Evolutionary conservation across 345 rosid genomes (phyloP).

Genomic region (Eucalyptus pauciflora): DNA sequence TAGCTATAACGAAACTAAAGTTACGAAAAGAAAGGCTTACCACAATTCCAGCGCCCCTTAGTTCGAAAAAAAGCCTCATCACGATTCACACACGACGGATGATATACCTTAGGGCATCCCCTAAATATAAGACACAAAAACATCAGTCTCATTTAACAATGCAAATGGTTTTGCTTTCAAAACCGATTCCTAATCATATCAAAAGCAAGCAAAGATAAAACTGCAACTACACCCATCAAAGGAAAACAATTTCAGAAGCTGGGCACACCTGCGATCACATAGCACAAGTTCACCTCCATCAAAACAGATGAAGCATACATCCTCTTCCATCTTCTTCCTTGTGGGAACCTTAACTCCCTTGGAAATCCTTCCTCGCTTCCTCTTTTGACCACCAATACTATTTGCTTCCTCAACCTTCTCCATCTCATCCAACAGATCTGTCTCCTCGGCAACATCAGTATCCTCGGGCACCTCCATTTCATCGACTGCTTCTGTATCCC

Average conservation of each 20-base stretch:
- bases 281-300: constrained; percentile 96
- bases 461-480: constrained; percentile 22
- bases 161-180: neutral
- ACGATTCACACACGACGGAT: constrained; percentile 79
- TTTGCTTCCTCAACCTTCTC: constrained; percentile 33
- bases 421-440: constrained; percentile 8
- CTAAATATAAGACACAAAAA: constrained; percentile 17
- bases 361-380: constrained; percentile 54
- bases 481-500: neutral
- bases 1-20: neutral
- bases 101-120: constrained; percentile 99
- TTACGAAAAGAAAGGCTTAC: constrained; percentile 11
- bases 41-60: constrained; percentile 95
- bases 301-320: constrained; percentile 94
- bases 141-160: neutral
- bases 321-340: constrained; percentile 81
- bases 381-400: constrained; percentile 45
- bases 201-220: neutral
- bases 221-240: neutral
- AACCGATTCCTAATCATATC: neutral
- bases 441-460: constrained; percentile 2
- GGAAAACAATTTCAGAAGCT: neutral
- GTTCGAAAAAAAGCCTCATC: constrained; percentile 86
- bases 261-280: constrained; percentile 85
- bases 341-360: constrained; percentile 32